A percentile compares a stretch with the other conserved stretches of the same genome.
These are phyloP conservation scores for Lepiota brunneoincarnata DNA, from an alignment of 768 basidiomycete species.

Conservation along the genomic window DNA sequence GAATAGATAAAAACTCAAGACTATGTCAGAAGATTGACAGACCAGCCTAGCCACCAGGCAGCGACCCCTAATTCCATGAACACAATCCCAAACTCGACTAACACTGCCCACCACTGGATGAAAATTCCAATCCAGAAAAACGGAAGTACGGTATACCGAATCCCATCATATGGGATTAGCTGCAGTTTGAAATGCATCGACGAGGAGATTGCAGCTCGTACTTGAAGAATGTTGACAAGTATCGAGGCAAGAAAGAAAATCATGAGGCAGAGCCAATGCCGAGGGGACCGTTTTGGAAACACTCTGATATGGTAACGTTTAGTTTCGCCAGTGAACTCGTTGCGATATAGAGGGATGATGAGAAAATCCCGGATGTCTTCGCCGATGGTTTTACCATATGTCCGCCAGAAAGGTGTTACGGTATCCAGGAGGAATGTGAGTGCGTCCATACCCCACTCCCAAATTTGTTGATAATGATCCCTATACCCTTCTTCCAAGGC, in stretches of 20 bases:
- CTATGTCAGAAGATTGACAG: constrained; percentile 41
- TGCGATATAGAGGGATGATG: constrained; percentile 78
- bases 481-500: constrained; percentile 76
- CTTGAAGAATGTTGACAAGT: constrained; percentile 51
- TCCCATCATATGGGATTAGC: constrained; percentile 56
- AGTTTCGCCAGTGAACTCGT: constrained; percentile 78
- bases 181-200: constrained; percentile 50
- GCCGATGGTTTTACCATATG: constrained; percentile 78
- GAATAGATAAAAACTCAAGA: neutral
- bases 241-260: constrained; percentile 48
- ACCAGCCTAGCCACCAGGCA: constrained; percentile 79
- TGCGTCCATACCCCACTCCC: constrained; percentile 79
- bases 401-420: constrained; percentile 79
- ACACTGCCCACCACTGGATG: constrained; percentile 65
- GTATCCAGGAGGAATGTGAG: constrained; percentile 74
- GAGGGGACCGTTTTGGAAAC: constrained; percentile 60
- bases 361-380: constrained; percentile 79
- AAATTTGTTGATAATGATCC: constrained; percentile 77
- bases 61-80: constrained; percentile 56
- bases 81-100: constrained; percentile 57
- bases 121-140: constrained; percentile 63
- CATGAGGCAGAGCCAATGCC: constrained; percentile 65
- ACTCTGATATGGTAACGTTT: constrained; percentile 59
- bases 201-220: constrained; percentile 55
- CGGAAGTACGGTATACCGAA: constrained; percentile 63